These are phyloP conservation scores for Neonectria coccinea DNA, from an alignment of 2,329 filamentous ascomycete genomes.

Conservation along the genomic window DNA sequence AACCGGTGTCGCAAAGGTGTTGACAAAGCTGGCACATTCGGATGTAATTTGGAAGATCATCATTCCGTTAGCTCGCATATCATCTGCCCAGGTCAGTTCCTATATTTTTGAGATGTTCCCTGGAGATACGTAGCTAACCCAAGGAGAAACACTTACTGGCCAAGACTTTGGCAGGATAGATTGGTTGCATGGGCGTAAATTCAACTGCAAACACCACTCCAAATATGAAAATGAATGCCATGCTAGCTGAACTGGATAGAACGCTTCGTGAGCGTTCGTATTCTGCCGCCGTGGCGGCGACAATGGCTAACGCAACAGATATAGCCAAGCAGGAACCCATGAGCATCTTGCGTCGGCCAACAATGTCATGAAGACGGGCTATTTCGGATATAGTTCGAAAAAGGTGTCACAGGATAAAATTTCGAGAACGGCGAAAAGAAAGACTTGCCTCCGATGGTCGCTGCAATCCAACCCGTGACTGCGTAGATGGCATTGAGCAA, in stretches of 20 bases:
- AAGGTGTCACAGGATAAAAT: neutral
- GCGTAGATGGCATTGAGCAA: slow-evolving; percentile 54
- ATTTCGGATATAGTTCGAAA: neutral
- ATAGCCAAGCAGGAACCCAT: slow-evolving; percentile 51
- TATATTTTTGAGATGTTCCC: neutral
- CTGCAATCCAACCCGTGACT: slow-evolving; percentile 52
- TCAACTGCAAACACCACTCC: slow-evolving; percentile 49
- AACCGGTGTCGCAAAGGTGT: slow-evolving; percentile 36
- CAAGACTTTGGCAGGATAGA: slow-evolving; percentile 46
- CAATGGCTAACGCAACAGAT: slow-evolving; percentile 51
- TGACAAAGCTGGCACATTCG: slow-evolving; percentile 33
- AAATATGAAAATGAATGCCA: slow-evolving; percentile 54
- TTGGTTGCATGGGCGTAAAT: slow-evolving; percentile 51
- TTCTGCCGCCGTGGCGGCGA: slow-evolving; percentile 51
- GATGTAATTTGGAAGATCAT: slow-evolving; percentile 31
- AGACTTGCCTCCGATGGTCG: slow-evolving; percentile 41
- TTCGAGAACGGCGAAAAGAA: neutral
- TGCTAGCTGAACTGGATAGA: slow-evolving; percentile 49
- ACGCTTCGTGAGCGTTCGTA: slow-evolving; percentile 48
- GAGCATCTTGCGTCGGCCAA: slow-evolving; percentile 55
- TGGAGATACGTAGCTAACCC: neutral
- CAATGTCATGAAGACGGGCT: slow-evolving; percentile 52
- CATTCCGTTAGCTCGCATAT: slow-evolving; percentile 40
- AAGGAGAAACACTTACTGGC: neutral
- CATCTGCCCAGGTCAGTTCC: neutral